Conservation (phyloP, 1,284 basidiomycete species). For the Fomitopsis pinicola region DNA sequence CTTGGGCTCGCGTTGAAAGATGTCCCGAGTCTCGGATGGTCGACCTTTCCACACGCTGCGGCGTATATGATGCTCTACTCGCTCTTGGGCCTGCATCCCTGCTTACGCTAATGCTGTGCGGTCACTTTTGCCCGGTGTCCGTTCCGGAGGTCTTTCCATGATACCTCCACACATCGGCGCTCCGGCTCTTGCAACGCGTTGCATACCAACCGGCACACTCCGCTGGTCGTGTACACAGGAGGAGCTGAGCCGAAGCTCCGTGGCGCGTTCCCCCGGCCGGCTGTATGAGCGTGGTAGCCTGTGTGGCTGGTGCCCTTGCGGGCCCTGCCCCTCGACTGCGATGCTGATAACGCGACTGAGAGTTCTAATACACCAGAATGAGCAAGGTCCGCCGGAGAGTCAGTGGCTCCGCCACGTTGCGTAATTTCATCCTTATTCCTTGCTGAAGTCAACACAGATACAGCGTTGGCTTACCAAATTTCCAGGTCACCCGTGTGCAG, state of each 20-base stretch:
- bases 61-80: no score
- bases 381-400: no score
- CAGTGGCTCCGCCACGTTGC: no score
- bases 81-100: no score
- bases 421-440: no score
- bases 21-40: no score
- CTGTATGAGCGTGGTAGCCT: not conserved
- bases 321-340: no score
- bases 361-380: no score
- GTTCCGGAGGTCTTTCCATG: not conserved
- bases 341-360: no score
- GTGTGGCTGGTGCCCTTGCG: no score
- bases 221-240: not conserved
- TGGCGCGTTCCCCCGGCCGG: not conserved
- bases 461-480: not conserved
- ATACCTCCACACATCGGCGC: not conserved
- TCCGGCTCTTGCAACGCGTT: not conserved
- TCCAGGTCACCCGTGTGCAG: conserved; percentile 91
- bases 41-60: no score
- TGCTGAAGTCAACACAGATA: not conserved
- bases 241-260: not conserved
- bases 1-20: no score
- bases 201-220: conserved; percentile 1
- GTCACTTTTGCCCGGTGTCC: not conserved
- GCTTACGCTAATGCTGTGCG: not conserved